Base-by-base conservation (phyloP, 352 stramenopile species). In the Globisporangium yorkense region DNA sequence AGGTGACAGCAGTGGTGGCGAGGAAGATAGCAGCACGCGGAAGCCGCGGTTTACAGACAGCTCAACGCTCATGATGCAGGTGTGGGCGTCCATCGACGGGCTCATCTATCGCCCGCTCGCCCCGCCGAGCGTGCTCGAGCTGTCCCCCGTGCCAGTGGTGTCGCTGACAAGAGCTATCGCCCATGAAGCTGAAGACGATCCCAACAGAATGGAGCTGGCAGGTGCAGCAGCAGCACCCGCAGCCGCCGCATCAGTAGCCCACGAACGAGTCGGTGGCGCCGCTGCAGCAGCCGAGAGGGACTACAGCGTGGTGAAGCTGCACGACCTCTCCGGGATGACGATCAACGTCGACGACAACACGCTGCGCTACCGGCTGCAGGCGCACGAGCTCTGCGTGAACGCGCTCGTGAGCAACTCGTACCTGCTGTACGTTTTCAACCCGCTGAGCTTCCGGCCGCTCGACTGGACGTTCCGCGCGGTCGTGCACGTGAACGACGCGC, bases 341-440 rank as follows among this genome's bases (percentile, higher is more conserved):
- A 89, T 94, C 59, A 68, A 72, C 59, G 85, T 92, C 41, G 85
- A 94, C 49, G 85, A 94, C 65, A 92, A 92, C 66, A 92, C 79
- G 54, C 62, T 94, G 39, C 72, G 82, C 18, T 94, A 92, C 64
- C 64, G 67, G n/a, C 63, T 89, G 4, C 68, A 79, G 31, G 51
- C 68, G 2, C 62, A 74, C 48, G 73, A 86, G 27, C 59, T 92
- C 43, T 92, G 80, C 54, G 70, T 94, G 16, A 94, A 94, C 55
- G 77, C 82, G 1, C 64, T 94, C 31, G 78, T 91, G 51, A 89
- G 80, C 72, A 94, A 92, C 60, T 86, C 85, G 59, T 94, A 92
- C 66, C 65, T 94, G 62, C 65, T 94, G n/a, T 92, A 94, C 35
- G 57, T 94, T 37, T 94, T 94, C 71, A 94, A 94, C 53, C 82